Evolutionary conservation across 768 basidiomycete species (phyloP), one percentile per base, ranked within the genome.

Genomic region (Heimioporus sp.): DNA sequence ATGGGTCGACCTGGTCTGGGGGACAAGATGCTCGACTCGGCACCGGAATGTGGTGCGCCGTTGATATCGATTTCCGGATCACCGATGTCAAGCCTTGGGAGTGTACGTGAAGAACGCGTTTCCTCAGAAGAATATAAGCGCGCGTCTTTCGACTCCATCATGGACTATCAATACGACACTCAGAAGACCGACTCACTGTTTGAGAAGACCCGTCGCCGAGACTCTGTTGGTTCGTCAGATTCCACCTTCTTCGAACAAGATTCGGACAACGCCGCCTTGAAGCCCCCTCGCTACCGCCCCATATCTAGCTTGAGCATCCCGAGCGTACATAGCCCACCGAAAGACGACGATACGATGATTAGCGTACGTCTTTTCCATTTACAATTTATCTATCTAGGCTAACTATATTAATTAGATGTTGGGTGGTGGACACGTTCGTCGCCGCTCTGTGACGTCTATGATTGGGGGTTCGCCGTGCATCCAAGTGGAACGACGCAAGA

Each of bases 11-110:
- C 90, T 2, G 87, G 84, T 3, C 65, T 92, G 4, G 90, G 90
- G 1, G 90, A 92, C 67, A 92, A 91, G 77, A 92, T 92, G 90
- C 87, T 92, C 55, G 83, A 87, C 35, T 82, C 76, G 31, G 77
- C 70, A 12, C 65, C 58, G 8, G 81, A 80, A 34, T 76, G 74
- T 43, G 79, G 76, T 2, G 74, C 78, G 53, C 80, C 85, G 0
- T 73, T 90, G 24, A 64, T 75, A 0, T 72, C 86, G 0, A 88
- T 90, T 53, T 79, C 84, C 1, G 85, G 80, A 0, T 89, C 87
- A 0, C 86, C 87, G 2, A 64, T 77, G 0, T 78, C 77, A 42
- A 79, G 78, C 48, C 60, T 66, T 21, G 57, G 59, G 9, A 58
- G 57, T 28, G 2, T 51, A 15, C 46, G 46, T 10, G 59, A 59